These are phyloP conservation scores for Spergularia marina DNA, from an alignment of 148 eudicot genomes.

Conservation along the genomic window DNA sequence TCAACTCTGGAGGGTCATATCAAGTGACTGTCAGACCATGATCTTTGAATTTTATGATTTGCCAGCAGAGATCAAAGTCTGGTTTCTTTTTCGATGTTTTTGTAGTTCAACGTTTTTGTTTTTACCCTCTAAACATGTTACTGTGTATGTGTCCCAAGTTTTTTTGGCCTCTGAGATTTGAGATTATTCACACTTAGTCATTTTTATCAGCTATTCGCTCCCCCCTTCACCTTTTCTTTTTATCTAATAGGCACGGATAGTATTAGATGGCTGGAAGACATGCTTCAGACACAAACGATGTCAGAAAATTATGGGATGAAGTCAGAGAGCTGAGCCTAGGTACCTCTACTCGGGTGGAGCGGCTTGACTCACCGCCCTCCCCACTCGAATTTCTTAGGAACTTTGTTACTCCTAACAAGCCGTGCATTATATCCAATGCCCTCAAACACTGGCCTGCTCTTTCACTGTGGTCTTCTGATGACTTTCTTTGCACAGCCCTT, in stretches of 20 bases:
- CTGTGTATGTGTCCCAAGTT: not conserved
- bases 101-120: no score
- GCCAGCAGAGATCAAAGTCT: not conserved
- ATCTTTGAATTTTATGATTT: not conserved
- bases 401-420: conserved; percentile 75
- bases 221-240: not conserved
- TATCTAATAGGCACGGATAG: not conserved
- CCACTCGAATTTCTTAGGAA: conserved; percentile 76
- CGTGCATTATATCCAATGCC: conserved; percentile 84
- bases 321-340: conserved; percentile 72
- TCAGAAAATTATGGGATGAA: conserved; percentile 72
- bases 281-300: conserved; percentile 19
- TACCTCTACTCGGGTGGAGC: conserved; percentile 47
- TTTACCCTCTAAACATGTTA: not conserved
- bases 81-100: not conserved
- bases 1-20: not conserved
- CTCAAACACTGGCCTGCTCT: conserved; percentile 73
- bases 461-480: conserved; percentile 69
- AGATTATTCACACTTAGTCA: not conserved
- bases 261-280: conserved; percentile 19
- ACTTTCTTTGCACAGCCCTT: conserved; percentile 51
- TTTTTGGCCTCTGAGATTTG: not conserved
- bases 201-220: not conserved
- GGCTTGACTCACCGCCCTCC: conserved; percentile 67
- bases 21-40: not conserved